Conservation (phyloP, 2,329 filamentous ascomycete genomes). For the Fusarium chlamydosporum region DNA sequence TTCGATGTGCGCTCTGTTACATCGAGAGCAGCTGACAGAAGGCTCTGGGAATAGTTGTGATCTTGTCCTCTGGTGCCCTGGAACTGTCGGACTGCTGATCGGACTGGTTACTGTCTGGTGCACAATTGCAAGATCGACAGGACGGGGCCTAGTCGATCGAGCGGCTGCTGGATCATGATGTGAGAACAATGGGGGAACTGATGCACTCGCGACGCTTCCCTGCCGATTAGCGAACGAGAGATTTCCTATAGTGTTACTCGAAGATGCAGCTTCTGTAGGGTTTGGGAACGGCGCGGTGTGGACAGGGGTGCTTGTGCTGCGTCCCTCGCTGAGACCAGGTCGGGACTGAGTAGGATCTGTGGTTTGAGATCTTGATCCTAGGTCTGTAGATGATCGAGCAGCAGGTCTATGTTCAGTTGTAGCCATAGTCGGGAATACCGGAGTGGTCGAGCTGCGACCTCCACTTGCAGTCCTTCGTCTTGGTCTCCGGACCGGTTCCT, state of each 20-base stretch:
- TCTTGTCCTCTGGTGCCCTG: constrained; percentile 59
- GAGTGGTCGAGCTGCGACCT: constrained; percentile 68
- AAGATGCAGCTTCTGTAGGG: constrained; percentile 42
- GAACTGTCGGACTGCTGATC: constrained; percentile 51
- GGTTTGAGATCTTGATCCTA: constrained; percentile 62
- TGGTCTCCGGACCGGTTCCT: constrained; percentile 50
- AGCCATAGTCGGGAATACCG: constrained; percentile 59
- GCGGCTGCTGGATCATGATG: constrained; percentile 45
- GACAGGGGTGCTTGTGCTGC: constrained; percentile 59
- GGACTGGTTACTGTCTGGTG: constrained; percentile 55
- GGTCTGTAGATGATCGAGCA: constrained; percentile 75
- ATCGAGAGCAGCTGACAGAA: constrained; percentile 79
- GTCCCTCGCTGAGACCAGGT: constrained; percentile 59
- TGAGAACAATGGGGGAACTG: constrained; percentile 21
- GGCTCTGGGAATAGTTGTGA: constrained; percentile 76
- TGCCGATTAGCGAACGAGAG: constrained; percentile 58
- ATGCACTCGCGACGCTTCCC: constrained; percentile 38
- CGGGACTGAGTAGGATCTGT: constrained; percentile 57
- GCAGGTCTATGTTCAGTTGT: constrained; percentile 64
- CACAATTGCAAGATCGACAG: constrained; percentile 59
- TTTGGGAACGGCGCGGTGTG: constrained; percentile 49
- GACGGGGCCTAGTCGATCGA: constrained; percentile 52
- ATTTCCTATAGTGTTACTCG: constrained; percentile 39
- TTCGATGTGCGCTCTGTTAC: constrained; percentile 79
- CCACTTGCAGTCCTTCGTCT: constrained; percentile 68